phyloP scores from a whole-genome alignment of 2,329 filamentous ascomycete species.

The Xylaria sp. region DNA sequence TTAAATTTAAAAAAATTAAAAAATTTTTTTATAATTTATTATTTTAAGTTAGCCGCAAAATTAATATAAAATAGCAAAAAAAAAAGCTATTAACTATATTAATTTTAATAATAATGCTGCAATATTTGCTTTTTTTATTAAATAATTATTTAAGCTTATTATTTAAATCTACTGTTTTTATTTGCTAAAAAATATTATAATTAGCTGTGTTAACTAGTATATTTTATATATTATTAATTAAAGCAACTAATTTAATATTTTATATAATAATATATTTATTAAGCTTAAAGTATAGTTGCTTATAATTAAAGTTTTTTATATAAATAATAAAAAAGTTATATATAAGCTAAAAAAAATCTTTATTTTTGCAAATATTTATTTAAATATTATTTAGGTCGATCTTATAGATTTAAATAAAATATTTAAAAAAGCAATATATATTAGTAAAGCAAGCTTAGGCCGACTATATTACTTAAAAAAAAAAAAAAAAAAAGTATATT shows the following conservation, averaged over 20 bases:
- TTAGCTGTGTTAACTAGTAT: constrained; percentile 1
- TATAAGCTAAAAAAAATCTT: constrained; percentile 8
- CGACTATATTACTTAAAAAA: background rate
- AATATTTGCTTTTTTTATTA: background rate
- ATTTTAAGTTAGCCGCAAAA: background rate
- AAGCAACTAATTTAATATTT: background rate
- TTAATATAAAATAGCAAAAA: background rate
- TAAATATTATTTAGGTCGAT: constrained; percentile 8
- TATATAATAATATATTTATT: background rate
- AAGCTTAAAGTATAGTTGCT: constrained; percentile 1
- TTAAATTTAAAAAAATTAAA: background rate
- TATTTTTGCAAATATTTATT: constrained; percentile 8
- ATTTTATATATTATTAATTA: background rate
- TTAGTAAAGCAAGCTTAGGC: background rate
- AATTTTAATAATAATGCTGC: background rate
- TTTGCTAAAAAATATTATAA: constrained; percentile 2
- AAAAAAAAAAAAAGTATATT: background rate
- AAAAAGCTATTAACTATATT: background rate
- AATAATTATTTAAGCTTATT: background rate
- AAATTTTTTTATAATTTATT: background rate
- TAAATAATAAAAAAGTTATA: constrained; percentile 5
- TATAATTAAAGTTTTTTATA: background rate
- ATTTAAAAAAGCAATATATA: background rate
- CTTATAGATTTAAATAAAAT: constrained; percentile 4
- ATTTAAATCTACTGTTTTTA: background rate